Base-by-base conservation (phyloP, 306 rosid genomes). In the Leucaena leucocephala region DNA sequence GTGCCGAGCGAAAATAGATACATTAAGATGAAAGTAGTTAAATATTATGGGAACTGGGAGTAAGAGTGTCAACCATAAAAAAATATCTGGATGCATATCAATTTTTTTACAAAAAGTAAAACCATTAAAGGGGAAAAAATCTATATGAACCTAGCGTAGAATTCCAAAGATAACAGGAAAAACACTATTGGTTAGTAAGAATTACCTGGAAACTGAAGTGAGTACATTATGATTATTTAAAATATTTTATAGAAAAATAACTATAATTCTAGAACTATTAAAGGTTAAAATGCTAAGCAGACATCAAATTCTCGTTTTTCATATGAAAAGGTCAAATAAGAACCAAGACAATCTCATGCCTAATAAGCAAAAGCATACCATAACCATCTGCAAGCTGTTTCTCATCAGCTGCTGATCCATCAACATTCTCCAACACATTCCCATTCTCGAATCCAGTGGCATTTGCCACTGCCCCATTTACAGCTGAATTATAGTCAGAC, bases 311-410 rank as follows among this genome's bases (percentile, higher is more conserved):
- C 68, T n/a, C 36, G 44, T 10, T 54, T 45, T 59, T 59, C 66
- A 27, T 4, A 15, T 34, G 15, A 54, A 58, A 34, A 79, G 42
- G 10, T 44, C 6, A 68, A 16, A 72, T 22, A 72, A 59, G 19
- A 48, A n/a, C 16, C 59, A n/a, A 71, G 48, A 77, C 59, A 55
- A 65, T 57, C 40, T 22, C 12, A 49, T 27, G 17, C 15, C 7
- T 62, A 44, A 36, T 14, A 69, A 4, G 65, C 59, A 70, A 66
- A 63, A 57, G 54, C 83, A 69, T 86, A 92, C 97, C 97, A 75
- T 90, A 88, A 81, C 91, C 88, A 82, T 92, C 97, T 3, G 86
- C 83, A 58, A 86, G 80, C 46, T 85, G 97, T 61, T 88, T 96
- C 46, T 81, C 94, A 66, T 82, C 93, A 71, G 80, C 75, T 40